Conservation (phyloP, 306 rosid species). For the Senna siamea region DNA sequence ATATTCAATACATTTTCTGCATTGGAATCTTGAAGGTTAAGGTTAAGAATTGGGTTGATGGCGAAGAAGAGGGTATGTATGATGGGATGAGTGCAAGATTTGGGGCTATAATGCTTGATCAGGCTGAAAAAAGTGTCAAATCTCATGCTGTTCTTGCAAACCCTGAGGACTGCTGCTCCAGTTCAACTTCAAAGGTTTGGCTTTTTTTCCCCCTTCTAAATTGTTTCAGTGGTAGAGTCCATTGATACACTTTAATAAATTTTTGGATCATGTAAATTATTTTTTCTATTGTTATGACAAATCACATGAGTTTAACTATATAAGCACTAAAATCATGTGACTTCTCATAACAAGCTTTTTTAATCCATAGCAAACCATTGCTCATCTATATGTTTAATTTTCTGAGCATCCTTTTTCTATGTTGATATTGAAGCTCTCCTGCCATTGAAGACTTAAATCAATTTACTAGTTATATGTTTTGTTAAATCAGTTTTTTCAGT, state of each 20-base stretch:
- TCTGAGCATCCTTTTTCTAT: constrained; percentile 34
- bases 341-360: constrained; percentile 7
- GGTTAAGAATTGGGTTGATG: constrained; percentile 70
- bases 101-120: constrained; percentile 65
- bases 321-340: not conserved
- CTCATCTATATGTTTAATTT: constrained; percentile 32
- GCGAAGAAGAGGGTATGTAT: constrained; percentile 44
- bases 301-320: constrained; percentile 15
- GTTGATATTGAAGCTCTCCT: constrained; percentile 67
- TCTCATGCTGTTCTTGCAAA: constrained; percentile 53
- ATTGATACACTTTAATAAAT: too few species aligned
- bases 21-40: constrained; percentile 56
- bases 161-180: constrained; percentile 72
- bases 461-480: too few species aligned
- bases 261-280: too few species aligned
- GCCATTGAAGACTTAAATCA: constrained; percentile 92
- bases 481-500: too few species aligned
- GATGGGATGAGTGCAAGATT: constrained; percentile 70
- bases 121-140: constrained; percentile 40
- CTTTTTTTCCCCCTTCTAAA: not conserved
- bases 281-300: too few species aligned
- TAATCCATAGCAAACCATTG: constrained; percentile 15
- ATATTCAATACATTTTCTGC: not conserved
- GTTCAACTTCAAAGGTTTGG: constrained; percentile 62
- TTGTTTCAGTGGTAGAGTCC: too few species aligned